These are phyloP conservation scores for Serendipita indica DNA, from an alignment of 768 basidiomycete species.

Conservation along the genomic window DNA sequence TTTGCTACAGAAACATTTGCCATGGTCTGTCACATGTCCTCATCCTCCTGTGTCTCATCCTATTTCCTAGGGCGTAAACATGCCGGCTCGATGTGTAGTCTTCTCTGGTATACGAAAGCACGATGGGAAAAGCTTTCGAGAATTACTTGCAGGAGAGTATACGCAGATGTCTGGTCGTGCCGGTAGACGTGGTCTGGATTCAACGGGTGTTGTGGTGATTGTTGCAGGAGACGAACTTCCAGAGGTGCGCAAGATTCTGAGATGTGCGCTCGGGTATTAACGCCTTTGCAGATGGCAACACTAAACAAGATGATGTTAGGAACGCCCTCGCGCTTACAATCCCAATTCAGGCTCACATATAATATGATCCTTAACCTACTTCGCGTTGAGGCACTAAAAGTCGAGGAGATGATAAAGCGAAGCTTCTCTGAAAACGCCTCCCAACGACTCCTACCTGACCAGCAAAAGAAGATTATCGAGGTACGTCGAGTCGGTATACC, in stretches of 20 bases:
- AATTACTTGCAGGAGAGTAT: constrained; percentile 82
- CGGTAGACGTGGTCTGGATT: constrained; percentile 86
- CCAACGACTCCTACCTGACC: constrained; percentile 80
- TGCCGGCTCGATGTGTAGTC: constrained; percentile 95
- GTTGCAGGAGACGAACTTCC: constrained; percentile 71
- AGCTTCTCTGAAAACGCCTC: constrained; percentile 98
- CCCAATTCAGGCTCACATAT: constrained; percentile 95
- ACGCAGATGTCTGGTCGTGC: constrained; percentile 99
- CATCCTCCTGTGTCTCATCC: not conserved
- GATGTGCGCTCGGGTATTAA: not conserved
- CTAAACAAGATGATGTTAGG: constrained; percentile 88
- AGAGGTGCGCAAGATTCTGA: constrained; percentile 38
- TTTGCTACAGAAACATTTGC: constrained; percentile 99
- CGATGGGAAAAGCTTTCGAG: constrained; percentile 84
- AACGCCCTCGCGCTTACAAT: constrained; percentile 78
- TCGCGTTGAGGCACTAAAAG: constrained; percentile 85
- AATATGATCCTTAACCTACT: constrained; percentile 98
- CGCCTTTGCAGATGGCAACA: constrained; percentile 41
- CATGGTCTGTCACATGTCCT: constrained; percentile 47
- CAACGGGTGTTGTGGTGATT: constrained; percentile 92
- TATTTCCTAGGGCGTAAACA: constrained; percentile 76
- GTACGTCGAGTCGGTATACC: constrained; percentile 28
- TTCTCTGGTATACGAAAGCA: constrained; percentile 93
- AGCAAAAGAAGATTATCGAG: constrained; percentile 76
- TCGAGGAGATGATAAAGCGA: constrained; percentile 99